These are phyloP conservation scores for Cytospora piceae DNA, from an alignment of 2,329 filamentous ascomycete species.

Conservation along the genomic window DNA sequence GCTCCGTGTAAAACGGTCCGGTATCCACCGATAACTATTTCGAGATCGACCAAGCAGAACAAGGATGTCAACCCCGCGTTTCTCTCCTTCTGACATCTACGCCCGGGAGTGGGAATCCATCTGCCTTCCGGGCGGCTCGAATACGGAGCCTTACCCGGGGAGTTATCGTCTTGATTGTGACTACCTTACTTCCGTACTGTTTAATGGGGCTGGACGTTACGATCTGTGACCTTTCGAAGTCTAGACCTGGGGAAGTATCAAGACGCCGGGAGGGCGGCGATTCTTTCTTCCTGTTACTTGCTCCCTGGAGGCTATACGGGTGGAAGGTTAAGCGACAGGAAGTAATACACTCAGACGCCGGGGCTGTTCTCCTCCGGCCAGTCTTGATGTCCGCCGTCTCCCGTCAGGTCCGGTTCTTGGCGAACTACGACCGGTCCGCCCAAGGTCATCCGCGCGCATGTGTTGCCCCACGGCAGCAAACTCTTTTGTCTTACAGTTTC, in stretches of 20 bases:
- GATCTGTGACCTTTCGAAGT: no score
- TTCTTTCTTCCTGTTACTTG: no score
- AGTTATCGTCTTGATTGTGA: background rate
- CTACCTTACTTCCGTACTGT: background rate
- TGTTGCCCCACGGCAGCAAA: background rate
- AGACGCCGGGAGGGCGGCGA: no score
- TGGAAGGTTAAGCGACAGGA: no score
- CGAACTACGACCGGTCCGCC: background rate
- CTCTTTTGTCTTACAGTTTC: background rate
- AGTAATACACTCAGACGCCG: no score
- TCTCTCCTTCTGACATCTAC: background rate
- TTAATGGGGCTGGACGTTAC: no score
- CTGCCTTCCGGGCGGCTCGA: background rate
- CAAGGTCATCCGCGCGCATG: background rate
- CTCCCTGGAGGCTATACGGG: no score
- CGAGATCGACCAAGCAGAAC: background rate
- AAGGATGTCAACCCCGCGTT: background rate
- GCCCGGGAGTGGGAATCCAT: no score
- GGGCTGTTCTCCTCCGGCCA: no score
- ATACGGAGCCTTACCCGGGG: background rate
- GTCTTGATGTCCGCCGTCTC: no score
- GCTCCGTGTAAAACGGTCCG: background rate
- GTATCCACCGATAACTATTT: background rate
- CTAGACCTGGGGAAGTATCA: no score
- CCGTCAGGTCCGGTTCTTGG: background rate